phyloP scores from a whole-genome alignment of 2,329 filamentous ascomycete genomes.

The Diaporthe amygdali region DNA sequence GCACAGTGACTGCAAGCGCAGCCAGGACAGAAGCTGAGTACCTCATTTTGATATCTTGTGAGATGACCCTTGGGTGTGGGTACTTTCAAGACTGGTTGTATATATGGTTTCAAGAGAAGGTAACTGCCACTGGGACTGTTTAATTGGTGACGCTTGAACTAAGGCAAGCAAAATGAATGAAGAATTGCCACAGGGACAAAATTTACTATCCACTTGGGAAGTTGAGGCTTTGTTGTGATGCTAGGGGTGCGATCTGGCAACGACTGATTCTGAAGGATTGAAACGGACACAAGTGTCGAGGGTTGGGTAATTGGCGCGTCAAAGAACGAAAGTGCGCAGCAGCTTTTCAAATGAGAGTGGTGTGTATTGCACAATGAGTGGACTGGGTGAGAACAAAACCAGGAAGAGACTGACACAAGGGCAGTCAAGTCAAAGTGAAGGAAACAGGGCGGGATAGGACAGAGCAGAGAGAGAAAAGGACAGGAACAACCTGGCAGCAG shows the following conservation, averaged over 20 bases:
- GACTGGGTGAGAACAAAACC: not conserved
- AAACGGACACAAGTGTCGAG: not conserved
- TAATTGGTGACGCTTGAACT: conserved; percentile 35
- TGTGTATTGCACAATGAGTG: not conserved
- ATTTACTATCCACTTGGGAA: not conserved
- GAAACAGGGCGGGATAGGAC: not conserved
- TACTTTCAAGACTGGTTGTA: not conserved
- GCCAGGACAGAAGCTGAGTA: conserved; percentile 31
- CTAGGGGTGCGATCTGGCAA: not conserved
- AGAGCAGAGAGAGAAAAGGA: not conserved
- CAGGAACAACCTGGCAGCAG: not conserved
- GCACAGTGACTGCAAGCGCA: conserved; percentile 44
- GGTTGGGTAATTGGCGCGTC: not conserved
- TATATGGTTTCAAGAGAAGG: not conserved
- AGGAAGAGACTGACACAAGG: not conserved
- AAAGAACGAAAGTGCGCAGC: conserved; percentile 21
- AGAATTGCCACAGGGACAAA: not conserved
- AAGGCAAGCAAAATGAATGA: conserved; percentile 34
- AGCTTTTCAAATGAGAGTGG: conserved; percentile 18
- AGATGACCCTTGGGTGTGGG: not conserved
- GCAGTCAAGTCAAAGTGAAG: not conserved
- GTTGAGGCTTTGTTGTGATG: not conserved
- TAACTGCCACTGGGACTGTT: not conserved
- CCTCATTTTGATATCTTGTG: conserved; percentile 10
- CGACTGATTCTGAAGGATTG: not conserved